Base-by-base conservation (phyloP, 2,329 filamentous ascomycete genomes). In the Parafenestella ontariensis region DNA sequence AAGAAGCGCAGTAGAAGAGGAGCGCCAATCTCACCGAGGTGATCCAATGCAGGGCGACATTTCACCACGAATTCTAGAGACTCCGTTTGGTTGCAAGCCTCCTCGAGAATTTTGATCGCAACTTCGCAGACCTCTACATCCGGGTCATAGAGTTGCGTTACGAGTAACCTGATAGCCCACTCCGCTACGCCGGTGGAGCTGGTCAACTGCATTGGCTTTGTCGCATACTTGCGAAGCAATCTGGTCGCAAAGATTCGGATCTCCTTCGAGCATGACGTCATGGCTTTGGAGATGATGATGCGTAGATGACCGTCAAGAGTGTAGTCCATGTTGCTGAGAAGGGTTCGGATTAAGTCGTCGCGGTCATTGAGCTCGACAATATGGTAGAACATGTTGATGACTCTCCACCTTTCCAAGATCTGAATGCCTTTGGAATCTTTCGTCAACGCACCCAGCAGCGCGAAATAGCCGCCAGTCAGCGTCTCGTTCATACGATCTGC, bases 351-450 rank as follows among this genome's bases (percentile, higher is more conserved):
- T 54, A 99, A 81, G 73, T 99, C 95, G 41, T 94, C 92, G 2
- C 95, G 89, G 74, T 95, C 90, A 66, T 90, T 92, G 40, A 96
- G 82, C 70, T 98, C 94, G 53, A 97, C 85, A 57, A 99, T 96
- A 76, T 98, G 95, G 73, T 99, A 99, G 83, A 98, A 96, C 92
- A 99, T 99, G 76, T 98, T 98, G 78, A 97, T 93, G 83, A 99
- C 96, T 66, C 92, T 91, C 94, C 95, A 98, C 66, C 92, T 84
- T 73, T 98, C 94, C 70, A 99, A 85, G 78, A 99, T 94, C 57
- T 89, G 87, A 21, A 98, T 82, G 0, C 95, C 95, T 65, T 89
- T 91, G 0, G 85, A 79, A 67, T 96, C 92, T 48, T 89, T 89
- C 65, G 90, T 98, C 53, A 99, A 78, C 10, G 91, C 88, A 7